A percentile compares a stretch with the other conserved stretches of the same genome.
These are phyloP conservation scores for Phytophthora ramorum DNA, from an alignment of 352 stramenopile genomes.

Conservation along the genomic window DNA sequence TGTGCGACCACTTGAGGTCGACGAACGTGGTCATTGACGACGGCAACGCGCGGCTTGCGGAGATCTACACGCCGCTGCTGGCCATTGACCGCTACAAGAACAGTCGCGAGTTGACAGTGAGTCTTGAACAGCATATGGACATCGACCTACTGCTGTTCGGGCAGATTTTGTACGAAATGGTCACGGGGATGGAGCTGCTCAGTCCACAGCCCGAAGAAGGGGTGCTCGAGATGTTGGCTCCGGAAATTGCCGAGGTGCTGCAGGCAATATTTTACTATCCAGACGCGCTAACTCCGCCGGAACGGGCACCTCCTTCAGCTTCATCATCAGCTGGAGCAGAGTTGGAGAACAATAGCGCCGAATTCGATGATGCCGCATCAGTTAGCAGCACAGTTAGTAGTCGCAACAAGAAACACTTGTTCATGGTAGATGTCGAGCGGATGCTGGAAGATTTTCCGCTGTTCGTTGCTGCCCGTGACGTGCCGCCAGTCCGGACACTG, in stretches of 20 bases:
- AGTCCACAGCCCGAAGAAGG: slow-evolving; percentile 47
- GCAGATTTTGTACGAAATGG: slow-evolving; percentile 83
- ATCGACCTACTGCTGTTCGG: slow-evolving; percentile 77
- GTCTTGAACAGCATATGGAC: slow-evolving; percentile 69
- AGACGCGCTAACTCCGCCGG: slow-evolving; percentile 14
- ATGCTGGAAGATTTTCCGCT: slow-evolving; percentile 48
- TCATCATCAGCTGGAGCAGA: slow-evolving; percentile 5
- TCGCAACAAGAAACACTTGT: slow-evolving; percentile 42
- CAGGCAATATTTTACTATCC: slow-evolving; percentile 57
- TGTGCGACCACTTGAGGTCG: slow-evolving; percentile 73
- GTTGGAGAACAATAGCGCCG: slow-evolving; percentile 7
- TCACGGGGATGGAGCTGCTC: slow-evolving; percentile 63
- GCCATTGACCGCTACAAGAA: slow-evolving; percentile 63
- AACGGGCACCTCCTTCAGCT: slow-evolving; percentile 6
- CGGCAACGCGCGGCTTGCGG: slow-evolving; percentile 59
- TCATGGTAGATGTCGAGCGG: slow-evolving; percentile 47
- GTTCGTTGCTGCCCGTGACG: slow-evolving; percentile 42
- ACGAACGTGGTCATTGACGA: slow-evolving; percentile 74
- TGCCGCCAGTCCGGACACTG: slow-evolving; percentile 56
- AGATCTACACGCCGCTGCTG: slow-evolving; percentile 73
- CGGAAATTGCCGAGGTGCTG: slow-evolving; percentile 68
- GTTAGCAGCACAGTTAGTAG: slow-evolving; percentile 28
- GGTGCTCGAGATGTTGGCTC: slow-evolving; percentile 57
- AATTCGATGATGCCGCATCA: slow-evolving; percentile 30
- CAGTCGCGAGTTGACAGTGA: slow-evolving; percentile 63